A percentile compares a stretch with the other conserved stretches of the same genome.
phyloP scores from a whole-genome alignment of 148 eudicot genomes.

The Rhododendron simsii region DNA sequence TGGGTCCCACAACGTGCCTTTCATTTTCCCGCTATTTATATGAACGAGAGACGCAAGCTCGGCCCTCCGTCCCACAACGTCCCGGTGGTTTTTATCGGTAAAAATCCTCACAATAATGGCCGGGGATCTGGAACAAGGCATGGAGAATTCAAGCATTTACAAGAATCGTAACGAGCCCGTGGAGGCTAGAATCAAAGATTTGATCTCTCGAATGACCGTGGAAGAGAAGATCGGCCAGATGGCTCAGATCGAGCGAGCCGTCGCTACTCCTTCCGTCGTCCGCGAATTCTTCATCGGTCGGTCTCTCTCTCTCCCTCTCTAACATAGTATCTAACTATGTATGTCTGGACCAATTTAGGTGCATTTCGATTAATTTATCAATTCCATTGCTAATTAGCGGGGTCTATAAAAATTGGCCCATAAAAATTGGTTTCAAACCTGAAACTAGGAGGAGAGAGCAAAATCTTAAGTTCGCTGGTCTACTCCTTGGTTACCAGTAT shows the following conservation, averaged over 20 bases:
- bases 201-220: constrained; percentile 71
- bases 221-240: constrained; percentile 87
- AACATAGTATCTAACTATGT: not conserved
- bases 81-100: not conserved
- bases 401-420: too few species aligned
- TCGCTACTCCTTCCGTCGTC: constrained; percentile 49
- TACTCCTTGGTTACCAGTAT: too few species aligned
- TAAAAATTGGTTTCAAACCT: too few species aligned
- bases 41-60: not conserved
- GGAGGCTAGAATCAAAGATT: constrained; percentile 68
- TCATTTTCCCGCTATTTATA: not conserved
- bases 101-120: not conserved
- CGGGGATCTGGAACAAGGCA: not conserved
- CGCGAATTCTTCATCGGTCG: constrained; percentile 30
- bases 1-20: not conserved
- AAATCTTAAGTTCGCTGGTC: too few species aligned
- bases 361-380: not conserved
- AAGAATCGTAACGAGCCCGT: constrained; percentile 61
- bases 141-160: constrained; percentile 38
- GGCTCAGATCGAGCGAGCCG: constrained; percentile 79
- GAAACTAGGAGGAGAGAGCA: too few species aligned
- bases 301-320: not conserved
- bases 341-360: not conserved
- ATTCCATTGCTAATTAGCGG: not conserved
- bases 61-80: too few species aligned